Evolutionary conservation across 257 asterid genomes (phyloP).

Genomic region (Apocynum venetum): DNA sequence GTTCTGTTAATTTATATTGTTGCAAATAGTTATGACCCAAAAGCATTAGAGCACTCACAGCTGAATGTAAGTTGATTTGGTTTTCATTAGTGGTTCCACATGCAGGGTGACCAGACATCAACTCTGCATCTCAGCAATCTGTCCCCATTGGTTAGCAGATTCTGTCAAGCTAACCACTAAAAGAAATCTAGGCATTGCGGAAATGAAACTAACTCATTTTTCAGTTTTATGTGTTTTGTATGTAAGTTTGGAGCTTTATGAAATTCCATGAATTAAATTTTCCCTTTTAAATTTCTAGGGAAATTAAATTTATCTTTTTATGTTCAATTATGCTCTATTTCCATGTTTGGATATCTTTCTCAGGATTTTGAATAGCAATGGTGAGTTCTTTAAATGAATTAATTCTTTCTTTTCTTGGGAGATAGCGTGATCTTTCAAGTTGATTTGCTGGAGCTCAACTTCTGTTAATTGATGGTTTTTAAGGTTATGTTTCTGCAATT

Average conservation of each 20-base stretch:
- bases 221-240: not conserved
- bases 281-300: too few species aligned
- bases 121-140: not conserved
- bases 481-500: not conserved
- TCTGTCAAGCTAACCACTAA: not conserved
- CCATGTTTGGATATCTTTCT: too few species aligned
- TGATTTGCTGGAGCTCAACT: not conserved
- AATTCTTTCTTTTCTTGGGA: too few species aligned
- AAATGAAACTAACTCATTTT: too few species aligned
- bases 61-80: not conserved
- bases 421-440: too few species aligned
- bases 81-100: not conserved
- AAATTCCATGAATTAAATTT: too few species aligned
- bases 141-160: not conserved
- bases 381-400: too few species aligned
- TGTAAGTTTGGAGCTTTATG: too few species aligned
- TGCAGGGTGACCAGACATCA: not conserved
- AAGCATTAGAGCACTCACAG: not conserved
- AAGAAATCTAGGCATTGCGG: not conserved
- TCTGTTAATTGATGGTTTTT: not conserved
- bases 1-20: not conserved
- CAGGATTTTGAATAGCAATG: too few species aligned
- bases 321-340: too few species aligned
- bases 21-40: not conserved
- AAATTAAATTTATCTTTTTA: too few species aligned